phyloP scores from a whole-genome alignment of 805 yeast species.

The Sporopachydermia quercuum region DNA sequence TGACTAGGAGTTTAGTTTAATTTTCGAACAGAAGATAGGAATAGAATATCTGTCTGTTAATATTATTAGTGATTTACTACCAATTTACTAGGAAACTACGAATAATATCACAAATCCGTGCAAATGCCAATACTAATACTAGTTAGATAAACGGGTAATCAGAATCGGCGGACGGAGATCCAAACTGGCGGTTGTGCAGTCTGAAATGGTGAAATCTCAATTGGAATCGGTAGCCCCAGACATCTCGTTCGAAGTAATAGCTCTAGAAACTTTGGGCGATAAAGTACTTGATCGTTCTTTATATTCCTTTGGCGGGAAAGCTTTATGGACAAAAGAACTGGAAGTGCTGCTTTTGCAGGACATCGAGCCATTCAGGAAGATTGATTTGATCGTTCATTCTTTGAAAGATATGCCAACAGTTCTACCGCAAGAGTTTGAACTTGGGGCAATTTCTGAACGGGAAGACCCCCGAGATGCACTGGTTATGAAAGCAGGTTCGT shows the following conservation, averaged over 20 bases:
- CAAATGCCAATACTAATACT: no score
- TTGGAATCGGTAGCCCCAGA: slow-evolving; percentile 51
- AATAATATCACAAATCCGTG: no score
- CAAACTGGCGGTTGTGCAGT: slow-evolving; percentile 73
- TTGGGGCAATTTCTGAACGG: slow-evolving; percentile 76
- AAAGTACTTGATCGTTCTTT: slow-evolving; percentile 72
- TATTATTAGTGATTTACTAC: no score
- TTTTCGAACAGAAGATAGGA: no score
- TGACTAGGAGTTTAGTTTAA: no score
- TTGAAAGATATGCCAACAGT: slow-evolving; percentile 84
- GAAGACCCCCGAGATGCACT: slow-evolving; percentile 92
- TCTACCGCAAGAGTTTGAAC: slow-evolving; percentile 76
- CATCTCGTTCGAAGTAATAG: slow-evolving; percentile 57
- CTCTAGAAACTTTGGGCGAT: slow-evolving; percentile 82
- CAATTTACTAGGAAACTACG: no score
- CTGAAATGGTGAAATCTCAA: slow-evolving; percentile 50
- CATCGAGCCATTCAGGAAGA: slow-evolving; percentile 45
- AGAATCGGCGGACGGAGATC: slow-evolving; percentile 83
- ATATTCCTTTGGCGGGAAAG: slow-evolving; percentile 91
- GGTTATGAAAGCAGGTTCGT: slow-evolving; percentile 52
- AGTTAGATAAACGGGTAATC: slow-evolving; percentile 4
- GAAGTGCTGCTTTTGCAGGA: slow-evolving; percentile 59
- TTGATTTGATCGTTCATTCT: slow-evolving; percentile 87
- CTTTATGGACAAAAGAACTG: slow-evolving; percentile 91
- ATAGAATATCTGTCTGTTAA: no score